A percentile compares a stretch with the other conserved stretches of the same genome.
phyloP scores from a whole-genome alignment of 148 eudicot genomes.

The Chenopodium quinoa region DNA sequence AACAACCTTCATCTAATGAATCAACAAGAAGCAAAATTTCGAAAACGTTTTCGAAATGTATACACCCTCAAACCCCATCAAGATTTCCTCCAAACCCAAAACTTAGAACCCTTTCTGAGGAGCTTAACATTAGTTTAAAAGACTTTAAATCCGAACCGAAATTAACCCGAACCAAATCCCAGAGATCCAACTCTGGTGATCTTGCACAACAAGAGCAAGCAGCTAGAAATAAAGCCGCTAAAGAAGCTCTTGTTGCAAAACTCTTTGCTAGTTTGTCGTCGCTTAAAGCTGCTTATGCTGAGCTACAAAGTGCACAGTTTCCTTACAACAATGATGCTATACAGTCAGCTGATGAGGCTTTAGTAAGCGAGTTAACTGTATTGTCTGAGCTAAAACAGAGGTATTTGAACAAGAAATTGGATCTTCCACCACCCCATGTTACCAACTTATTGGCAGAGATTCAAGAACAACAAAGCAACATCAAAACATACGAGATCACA shows the following conservation, averaged over 20 bases:
- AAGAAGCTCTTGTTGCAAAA: constrained; percentile 68
- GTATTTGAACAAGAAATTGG: constrained; percentile 43
- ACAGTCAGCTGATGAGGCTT: constrained; percentile 60
- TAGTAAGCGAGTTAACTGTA: constrained; percentile 53
- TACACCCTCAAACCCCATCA: constrained; percentile 45
- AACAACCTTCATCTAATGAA: constrained; percentile 38
- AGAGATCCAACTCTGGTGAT: constrained; percentile 17
- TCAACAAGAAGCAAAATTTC: constrained; percentile 50
- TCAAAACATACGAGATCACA: constrained; percentile 78
- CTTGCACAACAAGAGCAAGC: constrained; percentile 13
- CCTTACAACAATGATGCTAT: constrained; percentile 60
- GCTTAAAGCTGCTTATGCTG: constrained; percentile 82
- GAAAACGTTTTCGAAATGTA: constrained; percentile 51
- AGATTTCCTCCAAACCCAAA: constrained; percentile 27
- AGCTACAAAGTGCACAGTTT: constrained; percentile 78
- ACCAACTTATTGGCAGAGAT: constrained; percentile 71
- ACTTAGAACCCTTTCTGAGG: constrained; percentile 35
- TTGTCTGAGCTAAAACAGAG: constrained; percentile 65
- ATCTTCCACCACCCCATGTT: constrained; percentile 77
- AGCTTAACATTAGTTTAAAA: constrained; percentile 31
- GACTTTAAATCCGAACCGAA: constrained; percentile 25
- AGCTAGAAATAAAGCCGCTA: constrained; percentile 31
- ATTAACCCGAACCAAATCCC: constrained; percentile 26
- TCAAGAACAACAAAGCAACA: constrained; percentile 80
- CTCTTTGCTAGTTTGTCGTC: constrained; percentile 77